These are phyloP conservation scores for Didymella lethalis DNA, from an alignment of 2,329 filamentous ascomycete species.

Conservation along the genomic window DNA sequence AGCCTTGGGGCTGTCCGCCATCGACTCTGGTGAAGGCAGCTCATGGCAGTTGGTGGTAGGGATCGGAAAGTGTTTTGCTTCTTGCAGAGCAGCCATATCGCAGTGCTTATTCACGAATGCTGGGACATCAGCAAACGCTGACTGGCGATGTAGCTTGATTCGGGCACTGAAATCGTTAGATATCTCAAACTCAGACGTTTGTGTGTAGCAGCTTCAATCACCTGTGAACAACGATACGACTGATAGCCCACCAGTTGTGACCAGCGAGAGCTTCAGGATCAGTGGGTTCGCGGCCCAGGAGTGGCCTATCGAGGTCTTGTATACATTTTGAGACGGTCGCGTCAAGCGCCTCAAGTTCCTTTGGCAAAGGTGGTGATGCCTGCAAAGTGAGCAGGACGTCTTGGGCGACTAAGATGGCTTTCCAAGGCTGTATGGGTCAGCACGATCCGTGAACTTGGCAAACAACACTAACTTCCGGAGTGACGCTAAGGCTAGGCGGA, in stretches of 20 bases:
- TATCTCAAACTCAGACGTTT: no score
- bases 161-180: conserved; percentile 9
- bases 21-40: conserved; percentile 14
- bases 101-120: conserved; percentile 20
- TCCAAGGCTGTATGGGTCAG: conserved; percentile 9
- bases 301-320: conserved; percentile 8
- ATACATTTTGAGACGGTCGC: not conserved
- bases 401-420: conserved; percentile 6
- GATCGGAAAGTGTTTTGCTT: conserved; percentile 8
- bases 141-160: conserved; percentile 14
- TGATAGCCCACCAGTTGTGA: conserved; percentile 17
- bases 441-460: not conserved
- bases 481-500: not conserved
- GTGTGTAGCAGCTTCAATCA: not conserved
- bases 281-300: not conserved
- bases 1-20: conserved; percentile 8
- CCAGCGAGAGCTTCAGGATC: conserved; percentile 6
- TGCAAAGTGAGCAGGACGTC: conserved; percentile 8
- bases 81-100: conserved; percentile 14
- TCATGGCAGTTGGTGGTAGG: conserved; percentile 2
- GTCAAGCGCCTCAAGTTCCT: conserved; percentile 9
- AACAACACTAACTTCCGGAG: conserved; percentile 3
- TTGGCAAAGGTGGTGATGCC: not conserved
- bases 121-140: conserved; percentile 18
- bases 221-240: conserved; percentile 18